Evolutionary conservation across 176 grass and related monocot genomes (phyloP), one percentile per base, ranked within the genome.

Genomic region (Carex pumila): DNA sequence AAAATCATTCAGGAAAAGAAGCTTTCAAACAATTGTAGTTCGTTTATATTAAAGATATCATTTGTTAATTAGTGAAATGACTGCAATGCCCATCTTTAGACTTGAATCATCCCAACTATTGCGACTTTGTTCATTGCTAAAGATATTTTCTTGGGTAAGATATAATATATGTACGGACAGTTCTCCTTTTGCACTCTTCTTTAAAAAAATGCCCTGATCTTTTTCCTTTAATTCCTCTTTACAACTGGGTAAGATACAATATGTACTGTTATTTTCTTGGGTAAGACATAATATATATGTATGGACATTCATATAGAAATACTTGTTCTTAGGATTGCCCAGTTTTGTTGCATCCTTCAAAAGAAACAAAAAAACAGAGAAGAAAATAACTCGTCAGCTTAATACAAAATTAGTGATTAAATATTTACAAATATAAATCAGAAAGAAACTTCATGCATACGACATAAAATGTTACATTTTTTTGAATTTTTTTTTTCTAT

Each of bases 1-100:
- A 61, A 54, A 18, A 53, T 50, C n/a, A 82, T 66, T 64, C 18
- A 82, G 80, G 79, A 67, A 54, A 82, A 67, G 25, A 66, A 25
- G 31, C 6, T 3, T 29, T 21, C 6, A 67, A 67, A 39, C 32
- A 82, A 67, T 82, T 82, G 19, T 10, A 47, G 41, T 52, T 82
- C 66, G 34, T 82, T 65, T 82, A 67, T 81, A 22, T 63, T 39
- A 6, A 9, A 61, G 30, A 41, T 19, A 62, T 25, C 25, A 41
- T 21, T 43, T 18, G 25, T 5, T 71, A 65, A 29, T 65, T 65
- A 31, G 52, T 57, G 4, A 64, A 29, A 65, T 49, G 34, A 34
- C 41, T 29, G 12, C 11, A 65, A 81, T 81, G 61, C 34, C 32
- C 18, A 12, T 65, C 14, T 62, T 41, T 45, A 4, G 29, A 63